These are phyloP conservation scores for Haberlea rhodopensis DNA, from an alignment of 257 asterid species.

Conservation along the genomic window DNA sequence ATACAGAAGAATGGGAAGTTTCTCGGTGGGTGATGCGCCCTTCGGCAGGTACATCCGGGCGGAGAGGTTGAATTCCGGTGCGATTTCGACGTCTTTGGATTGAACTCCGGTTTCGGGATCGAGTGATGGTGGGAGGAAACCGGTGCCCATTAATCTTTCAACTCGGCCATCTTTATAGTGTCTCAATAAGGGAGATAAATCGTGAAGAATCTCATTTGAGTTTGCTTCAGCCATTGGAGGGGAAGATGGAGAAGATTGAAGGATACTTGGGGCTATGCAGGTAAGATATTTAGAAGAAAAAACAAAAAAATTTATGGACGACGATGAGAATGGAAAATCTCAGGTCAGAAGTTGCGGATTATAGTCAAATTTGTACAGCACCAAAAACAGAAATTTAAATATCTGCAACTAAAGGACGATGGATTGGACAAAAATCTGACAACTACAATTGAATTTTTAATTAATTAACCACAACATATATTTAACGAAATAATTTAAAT, in stretches of 20 bases:
- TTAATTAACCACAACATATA: too few relatives aligned
- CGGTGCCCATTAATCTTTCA: slow-evolving; percentile 16
- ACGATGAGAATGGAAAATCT: too few relatives aligned
- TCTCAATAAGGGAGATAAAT: slow-evolving; percentile 7
- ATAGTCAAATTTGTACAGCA: too few relatives aligned
- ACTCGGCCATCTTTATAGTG: slow-evolving; percentile 25
- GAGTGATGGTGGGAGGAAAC: neutral
- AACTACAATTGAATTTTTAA: too few relatives aligned
- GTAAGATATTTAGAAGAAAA: neutral
- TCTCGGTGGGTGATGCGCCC: neutral
- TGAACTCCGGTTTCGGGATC: slow-evolving; percentile 21
- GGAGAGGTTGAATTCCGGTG: slow-evolving; percentile 7
- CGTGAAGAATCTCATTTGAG: slow-evolving; percentile 6
- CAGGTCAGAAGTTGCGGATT: too few relatives aligned
- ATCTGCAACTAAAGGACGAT: too few relatives aligned
- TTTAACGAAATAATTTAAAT: too few relatives aligned
- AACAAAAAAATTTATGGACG: too few relatives aligned
- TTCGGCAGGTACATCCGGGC: slow-evolving; percentile 28
- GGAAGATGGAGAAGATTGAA: too few relatives aligned
- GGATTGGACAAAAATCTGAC: too few relatives aligned
- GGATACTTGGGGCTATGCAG: too few relatives aligned
- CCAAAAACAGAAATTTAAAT: too few relatives aligned
- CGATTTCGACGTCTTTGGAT: slow-evolving; percentile 24
- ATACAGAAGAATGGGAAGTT: slow-evolving; percentile 29
- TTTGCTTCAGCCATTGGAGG: slow-evolving; percentile 8